phyloP scores from a whole-genome alignment of 768 basidiomycete species.

The Mycena crocata region DNA sequence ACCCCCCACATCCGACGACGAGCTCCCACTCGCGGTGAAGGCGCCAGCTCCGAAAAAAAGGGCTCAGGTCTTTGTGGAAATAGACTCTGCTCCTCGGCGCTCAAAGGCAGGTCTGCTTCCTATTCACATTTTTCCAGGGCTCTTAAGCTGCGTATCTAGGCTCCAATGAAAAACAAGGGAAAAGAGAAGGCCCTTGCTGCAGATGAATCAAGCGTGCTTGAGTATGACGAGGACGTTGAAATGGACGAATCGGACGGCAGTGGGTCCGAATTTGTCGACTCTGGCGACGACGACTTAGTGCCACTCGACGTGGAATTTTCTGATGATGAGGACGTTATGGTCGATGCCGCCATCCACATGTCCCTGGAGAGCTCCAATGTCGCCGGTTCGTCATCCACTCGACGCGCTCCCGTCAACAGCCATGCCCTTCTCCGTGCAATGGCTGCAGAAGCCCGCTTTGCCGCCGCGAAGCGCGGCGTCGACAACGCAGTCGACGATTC shows the following conservation, averaged over 20 bases:
- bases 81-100: conserved; percentile 20
- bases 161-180: conserved; percentile 41
- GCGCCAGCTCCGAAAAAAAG: conserved; percentile 25
- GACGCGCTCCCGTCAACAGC: conserved; percentile 49
- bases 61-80: conserved; percentile 33
- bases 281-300: too few species aligned
- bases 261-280: conserved; percentile 70
- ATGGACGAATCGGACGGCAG: conserved; percentile 65
- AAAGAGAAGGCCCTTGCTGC: conserved; percentile 53
- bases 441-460: conserved; percentile 66
- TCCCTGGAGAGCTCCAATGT: conserved; percentile 58
- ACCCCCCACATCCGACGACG: conserved; percentile 29
- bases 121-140: neutral
- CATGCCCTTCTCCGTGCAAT: conserved; percentile 59
- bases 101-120: conserved; percentile 36
- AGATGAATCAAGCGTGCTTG: conserved; percentile 42
- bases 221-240: conserved; percentile 51
- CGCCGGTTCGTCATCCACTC: conserved; percentile 51
- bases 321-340: conserved; percentile 65
- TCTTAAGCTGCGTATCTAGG: conserved; percentile 20
- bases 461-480: conserved; percentile 42
- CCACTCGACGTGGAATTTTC: conserved; percentile 53
- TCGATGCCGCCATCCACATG: conserved; percentile 65
- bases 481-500: conserved; percentile 49
- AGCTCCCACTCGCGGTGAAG: conserved; percentile 24